These are phyloP conservation scores for Durotheca rogersii DNA, from an alignment of 495 filamentous ascomycete species.

Conservation along the genomic window DNA sequence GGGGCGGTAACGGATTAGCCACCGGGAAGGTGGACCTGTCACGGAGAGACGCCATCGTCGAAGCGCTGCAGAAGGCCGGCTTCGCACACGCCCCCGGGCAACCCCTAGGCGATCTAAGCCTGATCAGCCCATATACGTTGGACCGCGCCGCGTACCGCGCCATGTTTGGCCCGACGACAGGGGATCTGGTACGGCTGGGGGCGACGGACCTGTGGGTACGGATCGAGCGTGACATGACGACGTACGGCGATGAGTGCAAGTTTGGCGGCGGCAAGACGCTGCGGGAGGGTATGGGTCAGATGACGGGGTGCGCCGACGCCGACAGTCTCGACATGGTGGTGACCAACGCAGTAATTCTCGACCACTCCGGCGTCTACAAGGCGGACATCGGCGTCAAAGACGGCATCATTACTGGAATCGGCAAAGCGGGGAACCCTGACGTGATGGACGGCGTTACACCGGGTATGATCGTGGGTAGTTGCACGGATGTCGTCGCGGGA, in stretches of 20 bases:
- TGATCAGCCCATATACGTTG: conserved; percentile 63
- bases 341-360: conserved; percentile 89
- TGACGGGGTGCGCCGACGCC: conserved; percentile 67
- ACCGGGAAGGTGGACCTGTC: conserved; percentile 65
- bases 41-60: conserved; percentile 64
- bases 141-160: conserved; percentile 73
- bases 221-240: conserved; percentile 84
- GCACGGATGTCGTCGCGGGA: conserved; percentile 94
- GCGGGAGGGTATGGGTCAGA: conserved; percentile 95
- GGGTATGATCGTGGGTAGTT: conserved; percentile 79
- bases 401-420: conserved; percentile 85
- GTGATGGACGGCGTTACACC: conserved; percentile 86
- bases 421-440: conserved; percentile 96
- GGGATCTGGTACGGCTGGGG: conserved; percentile 79
- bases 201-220: conserved; percentile 87
- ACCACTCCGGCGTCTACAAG: conserved; percentile 93
- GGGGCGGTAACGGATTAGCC: conserved; percentile 80
- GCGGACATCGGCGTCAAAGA: conserved; percentile 94
- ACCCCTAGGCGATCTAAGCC: conserved; percentile 52
- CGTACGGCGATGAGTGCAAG: conserved; percentile 90
- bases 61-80: conserved; percentile 63
- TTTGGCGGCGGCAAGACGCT: conserved; percentile 96
- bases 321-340: conserved; percentile 84
- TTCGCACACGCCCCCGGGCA: conserved; percentile 72
- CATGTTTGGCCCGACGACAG: conserved; percentile 93